Base-by-base conservation (phyloP, 345 rosid species). In the Aquilaria yunnanensis region DNA sequence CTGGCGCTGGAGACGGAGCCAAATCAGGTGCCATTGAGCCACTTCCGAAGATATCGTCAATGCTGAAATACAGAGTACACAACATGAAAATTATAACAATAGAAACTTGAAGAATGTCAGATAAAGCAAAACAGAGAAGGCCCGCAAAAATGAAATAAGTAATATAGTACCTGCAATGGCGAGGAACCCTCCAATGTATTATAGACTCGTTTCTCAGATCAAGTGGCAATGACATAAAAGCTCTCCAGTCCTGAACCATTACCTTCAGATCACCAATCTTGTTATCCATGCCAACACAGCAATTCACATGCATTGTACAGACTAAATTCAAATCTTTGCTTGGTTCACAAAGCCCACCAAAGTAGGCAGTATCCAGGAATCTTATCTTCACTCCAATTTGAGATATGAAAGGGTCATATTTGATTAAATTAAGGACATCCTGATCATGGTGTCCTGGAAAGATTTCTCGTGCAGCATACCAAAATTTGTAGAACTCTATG, bases 261-360 rank as follows among this genome's bases (percentile, higher is more conserved):
- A 88, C 74, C 69, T 67, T 78, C 49, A 90, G 85, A 76, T 90
- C 97, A 56, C 75, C 80, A 74, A 90, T 81, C 80, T 90, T 90
- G 74, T 77, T 84, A 12, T 79, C 84, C 86, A 90, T 58, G 58
- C 97, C 97, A 29, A 62, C 65, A 69, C 97, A 90, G 69, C 92
- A 90, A 71, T 90, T 90, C n/a, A 85, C 89, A 33, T 90, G 97
- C 96, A 90, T 90, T 10, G 97, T 90, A 64, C 89, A 76, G 68
- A 85, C 97, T 65, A 67, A 55, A 67, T 82, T 88, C 67, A 88
- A 55, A 77, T 90, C 87, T 66, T 69, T 80, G 73, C 97, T 90
- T 14, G 92, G 90, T 62, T 90, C 97, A 75, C 92, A 90, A 14
- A 90, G 72, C 61, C 97, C 97, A 10, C 97, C 97, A 52, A 85